Evolutionary conservation across 495 filamentous ascomycete species (phyloP), one percentile per base, ranked within the genome.

Genomic region (Corynascus novoguineensis): DNA sequence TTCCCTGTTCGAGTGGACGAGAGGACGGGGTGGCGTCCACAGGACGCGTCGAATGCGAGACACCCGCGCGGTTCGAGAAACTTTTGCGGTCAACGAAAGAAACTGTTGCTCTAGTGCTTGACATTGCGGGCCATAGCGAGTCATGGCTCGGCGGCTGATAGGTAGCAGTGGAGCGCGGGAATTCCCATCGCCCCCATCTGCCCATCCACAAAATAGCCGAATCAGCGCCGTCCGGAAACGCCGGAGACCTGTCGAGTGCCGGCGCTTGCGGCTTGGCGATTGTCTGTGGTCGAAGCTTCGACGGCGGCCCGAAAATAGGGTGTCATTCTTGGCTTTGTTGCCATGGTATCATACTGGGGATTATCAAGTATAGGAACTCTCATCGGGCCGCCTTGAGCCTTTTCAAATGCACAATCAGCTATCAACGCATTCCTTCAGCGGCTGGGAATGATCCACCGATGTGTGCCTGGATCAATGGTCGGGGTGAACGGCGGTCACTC

Each of bases 121-220:
- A 7, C 12, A 28, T 10, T 28, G 4, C 10, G 22, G 44, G 9
- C 19, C 28, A 44, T 11, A 21, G 24, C 60, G 60, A 62, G 60
- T 62, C 60, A 62, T 62, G 59, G 22, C 37, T 28, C 10, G 29
- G n/a, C 37, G 22, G 25, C 8, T 55, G 46, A 55, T 50, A 54
- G 38, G 46, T 34, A 28, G 27, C 17, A 27, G 15, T 10, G 27
- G 27, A 7, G 5, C 12, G 10, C 24, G 31, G 50, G 19, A n/a
- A 6, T 29, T n/a, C 17, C 50, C 29, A 14, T 44, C 10, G n/a
- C 5, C 52, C 42, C 60, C 57, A 60, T 53, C 35, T 5, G 46
- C 28, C n/a, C 57, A 63, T 60, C 63, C 63, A 65, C 60, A 63
- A 53, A 58, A 55, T 28, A 57, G 50, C 60, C 60, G 57, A 62